A percentile compares a stretch with the other conserved stretches of the same genome.
These are phyloP conservation scores for Leishmania aethiopica DNA, from an alignment of 208 protist genomes.

Conservation along the genomic window DNA sequence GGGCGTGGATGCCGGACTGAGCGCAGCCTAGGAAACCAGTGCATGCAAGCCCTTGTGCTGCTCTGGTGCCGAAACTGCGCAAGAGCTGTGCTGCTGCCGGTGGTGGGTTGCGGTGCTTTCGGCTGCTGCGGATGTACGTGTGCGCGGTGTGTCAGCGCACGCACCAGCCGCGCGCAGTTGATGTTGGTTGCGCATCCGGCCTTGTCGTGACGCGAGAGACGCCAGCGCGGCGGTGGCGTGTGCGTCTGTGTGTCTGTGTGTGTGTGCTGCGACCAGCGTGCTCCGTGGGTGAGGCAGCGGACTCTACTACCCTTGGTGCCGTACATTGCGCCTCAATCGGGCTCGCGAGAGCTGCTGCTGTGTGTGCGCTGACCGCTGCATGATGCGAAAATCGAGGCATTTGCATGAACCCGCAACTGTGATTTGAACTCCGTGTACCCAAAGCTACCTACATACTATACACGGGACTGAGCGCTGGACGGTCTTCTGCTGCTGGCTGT, in stretches of 20 bases:
- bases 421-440: slow-evolving; percentile 11
- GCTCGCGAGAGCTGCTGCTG: too few relatives aligned
- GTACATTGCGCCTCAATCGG: not conserved
- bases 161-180: slow-evolving; percentile 24
- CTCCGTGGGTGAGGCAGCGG: slow-evolving; percentile 21
- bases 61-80: too few relatives aligned
- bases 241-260: not conserved
- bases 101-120: not conserved
- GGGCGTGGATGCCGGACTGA: too few relatives aligned
- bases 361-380: too few relatives aligned
- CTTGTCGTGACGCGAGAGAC: slow-evolving; percentile 28
- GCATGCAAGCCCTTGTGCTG: too few relatives aligned
- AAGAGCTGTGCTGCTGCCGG: too few relatives aligned
- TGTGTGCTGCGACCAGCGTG: not conserved
- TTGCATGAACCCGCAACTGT: too few relatives aligned
- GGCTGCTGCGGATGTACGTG: not conserved
- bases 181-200: slow-evolving; percentile 18
- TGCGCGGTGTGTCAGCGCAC: slow-evolving; percentile 15
- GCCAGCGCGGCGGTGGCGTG: not conserved
- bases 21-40: too few relatives aligned
- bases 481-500: slow-evolving; percentile 9
- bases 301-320: slow-evolving; percentile 19
- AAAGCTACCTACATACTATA: slow-evolving; percentile 25
- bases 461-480: slow-evolving; percentile 17
- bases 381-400: too few relatives aligned